phyloP scores from a whole-genome alignment of 1,139 yeast genomes.

The Suzukiozyma palmioleophila region DNA sequence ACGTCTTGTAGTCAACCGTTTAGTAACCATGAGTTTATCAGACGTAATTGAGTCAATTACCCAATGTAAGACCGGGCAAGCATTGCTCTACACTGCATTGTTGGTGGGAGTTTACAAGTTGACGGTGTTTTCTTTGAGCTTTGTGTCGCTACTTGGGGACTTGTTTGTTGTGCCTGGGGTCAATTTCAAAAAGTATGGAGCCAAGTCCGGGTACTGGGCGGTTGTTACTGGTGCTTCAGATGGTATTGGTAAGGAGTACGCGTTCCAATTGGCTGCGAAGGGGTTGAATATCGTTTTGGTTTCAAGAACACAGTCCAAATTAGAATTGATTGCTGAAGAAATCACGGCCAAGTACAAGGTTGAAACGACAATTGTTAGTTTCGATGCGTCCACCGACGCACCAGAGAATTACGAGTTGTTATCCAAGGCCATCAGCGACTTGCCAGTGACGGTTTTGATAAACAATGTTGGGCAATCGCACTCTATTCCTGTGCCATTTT shows the following conservation, averaged over 20 bases:
- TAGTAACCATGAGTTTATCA: conserved; percentile 12
- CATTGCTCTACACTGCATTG: conserved; percentile 30
- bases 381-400: conserved; percentile 67
- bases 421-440: conserved; percentile 41
- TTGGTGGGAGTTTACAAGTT: conserved; percentile 51
- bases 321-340: conserved; percentile 63
- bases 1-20: not conserved
- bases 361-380: conserved; percentile 62
- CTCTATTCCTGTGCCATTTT: conserved; percentile 89
- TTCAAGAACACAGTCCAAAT: conserved; percentile 78
- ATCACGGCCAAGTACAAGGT: conserved; percentile 58
- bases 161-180: conserved; percentile 62
- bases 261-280: conserved; percentile 75
- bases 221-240: conserved; percentile 96
- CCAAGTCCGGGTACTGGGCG: conserved; percentile 67
- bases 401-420: conserved; percentile 47
- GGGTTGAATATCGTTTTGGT: conserved; percentile 83
- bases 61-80: conserved; percentile 17
- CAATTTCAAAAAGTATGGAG: conserved; percentile 66
- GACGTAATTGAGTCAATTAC: conserved; percentile 15
- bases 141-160: conserved; percentile 46
- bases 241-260: conserved; percentile 93
- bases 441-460: conserved; percentile 69
- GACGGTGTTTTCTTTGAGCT: conserved; percentile 34
- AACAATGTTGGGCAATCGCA: conserved; percentile 96